phyloP scores from a whole-genome alignment of 768 basidiomycete species.

The Cytidiella melzeri region DNA sequence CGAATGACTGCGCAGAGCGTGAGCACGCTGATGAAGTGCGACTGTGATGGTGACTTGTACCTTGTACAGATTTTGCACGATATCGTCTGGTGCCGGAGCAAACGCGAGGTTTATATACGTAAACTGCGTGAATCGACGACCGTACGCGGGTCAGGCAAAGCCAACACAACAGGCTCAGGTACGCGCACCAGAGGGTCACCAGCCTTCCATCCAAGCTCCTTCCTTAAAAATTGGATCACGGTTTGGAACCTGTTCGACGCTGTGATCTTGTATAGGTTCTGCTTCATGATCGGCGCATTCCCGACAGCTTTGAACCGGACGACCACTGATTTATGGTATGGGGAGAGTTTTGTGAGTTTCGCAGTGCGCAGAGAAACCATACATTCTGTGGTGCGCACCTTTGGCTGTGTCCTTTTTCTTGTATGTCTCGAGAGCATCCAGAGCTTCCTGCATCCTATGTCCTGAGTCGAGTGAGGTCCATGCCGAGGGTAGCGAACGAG shows the following conservation, averaged over 20 bases:
- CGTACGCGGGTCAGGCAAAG: not conserved
- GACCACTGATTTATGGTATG: constrained; percentile 66
- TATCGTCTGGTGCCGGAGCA: constrained; percentile 72
- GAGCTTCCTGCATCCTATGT: constrained; percentile 37
- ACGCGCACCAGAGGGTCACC: constrained; percentile 75
- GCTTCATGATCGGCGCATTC: constrained; percentile 97
- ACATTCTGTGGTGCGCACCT: too few relatives aligned
- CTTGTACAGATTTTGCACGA: constrained; percentile 65
- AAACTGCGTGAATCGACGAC: constrained; percentile 43
- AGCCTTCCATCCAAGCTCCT: constrained; percentile 81
- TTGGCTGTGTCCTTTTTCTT: constrained; percentile 81
- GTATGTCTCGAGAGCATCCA: constrained; percentile 77
- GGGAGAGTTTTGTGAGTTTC: too few relatives aligned
- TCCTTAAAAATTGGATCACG: constrained; percentile 88
- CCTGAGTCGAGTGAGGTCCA: constrained; percentile 22
- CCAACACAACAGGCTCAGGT: not conserved
- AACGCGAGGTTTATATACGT: constrained; percentile 77
- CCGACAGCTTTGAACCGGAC: constrained; percentile 97
- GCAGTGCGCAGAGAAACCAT: too few relatives aligned
- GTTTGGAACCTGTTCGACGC: constrained; percentile 92
- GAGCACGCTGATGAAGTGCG: too few relatives aligned
- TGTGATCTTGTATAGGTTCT: constrained; percentile 97
- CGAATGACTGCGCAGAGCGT: constrained; percentile 39
- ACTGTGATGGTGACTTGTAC: constrained; percentile 32
- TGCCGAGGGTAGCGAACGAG: constrained; percentile 21